A percentile compares a stretch with the other conserved stretches of the same genome.
phyloP scores from a whole-genome alignment of 306 rosid species.

The Hylodesmum podocarpum region DNA sequence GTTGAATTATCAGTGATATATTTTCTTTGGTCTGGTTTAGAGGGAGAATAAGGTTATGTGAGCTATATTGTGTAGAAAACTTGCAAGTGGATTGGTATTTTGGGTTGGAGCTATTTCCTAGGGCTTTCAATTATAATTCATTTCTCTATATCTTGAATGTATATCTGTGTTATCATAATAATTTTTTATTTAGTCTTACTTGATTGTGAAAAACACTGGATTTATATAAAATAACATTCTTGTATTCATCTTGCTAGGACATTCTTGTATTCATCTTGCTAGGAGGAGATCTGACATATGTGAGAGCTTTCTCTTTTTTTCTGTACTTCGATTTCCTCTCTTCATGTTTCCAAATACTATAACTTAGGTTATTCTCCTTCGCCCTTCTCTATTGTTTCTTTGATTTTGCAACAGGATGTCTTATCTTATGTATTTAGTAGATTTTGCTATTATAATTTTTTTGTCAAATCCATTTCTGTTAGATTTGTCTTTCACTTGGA shows the following conservation, averaged over 20 bases:
- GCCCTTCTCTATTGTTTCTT: conserved; percentile 1
- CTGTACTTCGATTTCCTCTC: conserved; percentile 96
- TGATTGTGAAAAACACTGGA: too few species aligned
- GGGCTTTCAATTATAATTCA: not conserved
- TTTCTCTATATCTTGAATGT: not conserved
- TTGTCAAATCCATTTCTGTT: too few species aligned
- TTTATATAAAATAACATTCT: conserved; percentile 88
- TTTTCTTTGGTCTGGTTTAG: not conserved
- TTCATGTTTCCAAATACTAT: conserved; percentile 97
- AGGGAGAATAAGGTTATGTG: not conserved
- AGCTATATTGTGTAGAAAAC: not conserved
- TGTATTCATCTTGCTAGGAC: conserved; percentile 94
- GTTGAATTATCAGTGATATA: not conserved
- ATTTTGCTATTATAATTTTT: too few species aligned
- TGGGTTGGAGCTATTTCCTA: not conserved
- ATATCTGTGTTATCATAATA: too few species aligned
- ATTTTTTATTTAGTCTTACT: too few species aligned
- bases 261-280: conserved; percentile 84
- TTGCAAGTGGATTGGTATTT: not conserved
- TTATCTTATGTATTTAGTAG: not conserved
- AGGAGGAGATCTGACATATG: conserved; percentile 91
- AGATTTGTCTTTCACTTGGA: too few species aligned
- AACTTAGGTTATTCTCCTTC: conserved; percentile 67
- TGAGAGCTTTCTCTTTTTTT: conserved; percentile 93
- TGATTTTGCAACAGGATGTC: not conserved